These are phyloP conservation scores for Chlorella sp. DNA, from an alignment of 139 green algal species.

Conservation along the genomic window DNA sequence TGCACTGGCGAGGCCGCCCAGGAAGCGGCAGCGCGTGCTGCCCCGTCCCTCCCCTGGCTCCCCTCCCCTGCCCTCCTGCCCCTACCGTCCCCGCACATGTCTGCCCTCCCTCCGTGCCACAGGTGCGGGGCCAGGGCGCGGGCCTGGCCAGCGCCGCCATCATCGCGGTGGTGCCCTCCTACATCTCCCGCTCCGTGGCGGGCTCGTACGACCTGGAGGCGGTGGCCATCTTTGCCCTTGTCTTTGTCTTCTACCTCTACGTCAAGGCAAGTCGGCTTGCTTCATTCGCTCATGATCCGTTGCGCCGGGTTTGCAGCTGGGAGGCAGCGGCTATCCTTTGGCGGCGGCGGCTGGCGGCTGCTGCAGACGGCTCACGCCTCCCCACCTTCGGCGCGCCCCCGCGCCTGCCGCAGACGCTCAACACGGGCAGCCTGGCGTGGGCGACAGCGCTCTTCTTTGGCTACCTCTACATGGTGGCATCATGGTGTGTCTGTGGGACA, in stretches of 20 bases:
- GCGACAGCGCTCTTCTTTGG: conserved; percentile 65
- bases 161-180: conserved; percentile 87
- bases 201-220: conserved; percentile 91
- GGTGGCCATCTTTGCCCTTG: conserved; percentile 95
- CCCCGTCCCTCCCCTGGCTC: too few species aligned
- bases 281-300: not conserved
- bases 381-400: not conserved
- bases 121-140: conserved; percentile 75
- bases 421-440: conserved; percentile 87
- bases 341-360: too few species aligned
- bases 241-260: conserved; percentile 90
- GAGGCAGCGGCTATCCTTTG: not conserved
- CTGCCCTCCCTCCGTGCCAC: not conserved
- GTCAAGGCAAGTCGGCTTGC: conserved; percentile 65
- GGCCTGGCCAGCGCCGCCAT: conserved; percentile 89
- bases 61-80: too few species aligned
- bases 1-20: too few species aligned
- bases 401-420: conserved; percentile 76
- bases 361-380: not conserved
- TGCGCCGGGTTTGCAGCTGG: too few species aligned
- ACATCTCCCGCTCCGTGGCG: conserved; percentile 90
- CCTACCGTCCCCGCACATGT: not conserved
- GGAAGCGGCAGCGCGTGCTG: too few species aligned
- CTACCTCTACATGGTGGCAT: conserved; percentile 92
- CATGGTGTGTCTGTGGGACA: conserved; percentile 63